Evolutionary conservation across 257 asterid genomes (phyloP).

Genomic region (Jacaranda mimosifolia): DNA sequence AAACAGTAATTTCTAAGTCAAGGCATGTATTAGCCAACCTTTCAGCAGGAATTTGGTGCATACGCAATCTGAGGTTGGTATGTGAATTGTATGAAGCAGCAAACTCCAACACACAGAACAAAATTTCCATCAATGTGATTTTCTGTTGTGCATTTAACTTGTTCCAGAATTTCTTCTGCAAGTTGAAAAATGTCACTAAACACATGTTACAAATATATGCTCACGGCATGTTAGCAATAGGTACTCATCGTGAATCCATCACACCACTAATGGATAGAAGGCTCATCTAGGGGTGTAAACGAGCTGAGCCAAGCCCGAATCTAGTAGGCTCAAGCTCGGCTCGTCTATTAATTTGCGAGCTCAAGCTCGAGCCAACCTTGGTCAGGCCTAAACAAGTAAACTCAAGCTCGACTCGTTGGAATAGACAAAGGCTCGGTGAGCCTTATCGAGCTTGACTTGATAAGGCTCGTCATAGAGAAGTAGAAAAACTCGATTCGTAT

Average conservation of each 20-base stretch:
- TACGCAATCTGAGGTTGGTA: conserved; percentile 79
- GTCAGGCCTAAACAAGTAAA: no score
- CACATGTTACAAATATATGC: conserved; percentile 21
- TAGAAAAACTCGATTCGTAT: no score
- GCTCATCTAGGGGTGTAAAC: no score
- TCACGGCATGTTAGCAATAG: conserved; percentile 14
- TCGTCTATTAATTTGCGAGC: no score
- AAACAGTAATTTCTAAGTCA: background rate
- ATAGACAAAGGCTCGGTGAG: no score
- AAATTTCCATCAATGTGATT: conserved; percentile 78
- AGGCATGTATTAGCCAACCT: conserved; percentile 57
- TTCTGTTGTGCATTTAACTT: conserved; percentile 80
- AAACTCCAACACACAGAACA: conserved; percentile 81
- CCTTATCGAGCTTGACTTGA: no score
- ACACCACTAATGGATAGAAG: conserved; percentile 1
- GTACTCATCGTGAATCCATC: background rate
- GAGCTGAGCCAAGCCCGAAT: no score
- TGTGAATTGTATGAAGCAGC: conserved; percentile 94
- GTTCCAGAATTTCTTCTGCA: conserved; percentile 95
- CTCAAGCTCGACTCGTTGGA: no score
- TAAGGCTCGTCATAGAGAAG: no score
- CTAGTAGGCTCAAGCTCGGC: no score
- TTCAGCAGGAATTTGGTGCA: conserved; percentile 84
- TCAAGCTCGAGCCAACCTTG: no score
- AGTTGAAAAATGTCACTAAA: conserved; percentile 37